Conservation (phyloP, 2,329 filamentous ascomycete genomes). For the Claviceps purpurea region DNA sequence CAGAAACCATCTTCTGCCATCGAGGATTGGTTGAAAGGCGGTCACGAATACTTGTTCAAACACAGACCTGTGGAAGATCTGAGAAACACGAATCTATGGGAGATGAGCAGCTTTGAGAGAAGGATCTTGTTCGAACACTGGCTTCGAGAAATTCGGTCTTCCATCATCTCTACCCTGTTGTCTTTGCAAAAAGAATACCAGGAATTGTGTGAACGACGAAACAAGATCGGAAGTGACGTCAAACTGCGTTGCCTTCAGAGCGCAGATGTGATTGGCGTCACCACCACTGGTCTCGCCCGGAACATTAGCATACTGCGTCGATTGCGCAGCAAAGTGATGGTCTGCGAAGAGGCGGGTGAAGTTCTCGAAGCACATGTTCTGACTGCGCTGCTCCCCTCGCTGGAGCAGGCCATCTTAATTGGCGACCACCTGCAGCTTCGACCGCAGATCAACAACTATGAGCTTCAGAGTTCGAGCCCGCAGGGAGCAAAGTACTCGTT, state of each 20-base stretch:
- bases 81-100: neutral
- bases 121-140: neutral
- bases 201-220: neutral
- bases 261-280: slow-evolving; percentile 42
- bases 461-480: slow-evolving; percentile 36
- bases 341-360: slow-evolving; percentile 58
- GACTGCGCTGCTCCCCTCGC: slow-evolving; percentile 41
- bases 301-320: slow-evolving; percentile 35
- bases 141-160: neutral
- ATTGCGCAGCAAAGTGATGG: slow-evolving; percentile 39
- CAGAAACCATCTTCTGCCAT: neutral
- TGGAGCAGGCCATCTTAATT: slow-evolving; percentile 50
- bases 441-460: slow-evolving; percentile 42
- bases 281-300: slow-evolving; percentile 43
- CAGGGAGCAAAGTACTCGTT: slow-evolving; percentile 36
- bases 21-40: neutral
- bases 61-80: neutral
- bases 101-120: neutral
- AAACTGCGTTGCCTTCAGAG: slow-evolving; percentile 13
- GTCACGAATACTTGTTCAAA: neutral
- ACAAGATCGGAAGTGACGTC: neutral
- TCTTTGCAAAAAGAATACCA: neutral
- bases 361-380: slow-evolving; percentile 52
- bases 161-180: neutral
- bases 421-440: slow-evolving; percentile 51